These are phyloP conservation scores for Leucocoprinus birnbaumii DNA, from an alignment of 768 basidiomycete genomes.

Conservation along the genomic window DNA sequence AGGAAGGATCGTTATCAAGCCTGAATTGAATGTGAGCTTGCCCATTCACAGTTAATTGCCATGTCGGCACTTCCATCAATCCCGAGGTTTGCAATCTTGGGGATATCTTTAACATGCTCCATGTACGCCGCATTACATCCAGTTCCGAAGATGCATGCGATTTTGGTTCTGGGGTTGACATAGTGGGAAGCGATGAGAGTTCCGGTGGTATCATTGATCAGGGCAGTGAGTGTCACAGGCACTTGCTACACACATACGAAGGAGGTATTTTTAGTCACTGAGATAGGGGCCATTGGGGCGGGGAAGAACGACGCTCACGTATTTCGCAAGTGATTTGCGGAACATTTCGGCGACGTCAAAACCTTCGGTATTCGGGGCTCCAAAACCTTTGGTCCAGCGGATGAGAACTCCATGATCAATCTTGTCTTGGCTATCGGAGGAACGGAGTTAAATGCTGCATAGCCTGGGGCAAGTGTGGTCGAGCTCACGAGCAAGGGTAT, in stretches of 20 bases:
- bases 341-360: conserved; percentile 94
- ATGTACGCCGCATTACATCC: conserved; percentile 99
- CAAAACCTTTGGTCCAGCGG: conserved; percentile 99
- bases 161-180: conserved; percentile 86
- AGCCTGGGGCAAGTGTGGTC: not conserved
- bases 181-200: conserved; percentile 97
- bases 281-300: not conserved
- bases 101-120: conserved; percentile 83
- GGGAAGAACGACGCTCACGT: conserved; percentile 42
- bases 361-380: conserved; percentile 88
- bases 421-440: conserved; percentile 65
- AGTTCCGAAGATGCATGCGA: conserved; percentile 96
- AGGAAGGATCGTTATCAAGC: not conserved
- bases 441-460: not conserved
- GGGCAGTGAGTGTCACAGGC: conserved; percentile 78
- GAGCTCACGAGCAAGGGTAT: conserved; percentile 85
- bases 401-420: conserved; percentile 95
- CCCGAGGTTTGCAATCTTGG: conserved; percentile 79
- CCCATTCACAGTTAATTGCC: conserved; percentile 98
- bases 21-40: conserved; percentile 26
- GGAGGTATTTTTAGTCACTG: conserved; percentile 2
- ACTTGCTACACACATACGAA: conserved; percentile 56
- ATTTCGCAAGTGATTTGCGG: conserved; percentile 71
- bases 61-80: conserved; percentile 67
- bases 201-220: conserved; percentile 98